Evolutionary conservation across 176 grass and related monocot species (phyloP), one percentile per base, ranked within the genome.

Genomic region (Melocanna baccifera): DNA sequence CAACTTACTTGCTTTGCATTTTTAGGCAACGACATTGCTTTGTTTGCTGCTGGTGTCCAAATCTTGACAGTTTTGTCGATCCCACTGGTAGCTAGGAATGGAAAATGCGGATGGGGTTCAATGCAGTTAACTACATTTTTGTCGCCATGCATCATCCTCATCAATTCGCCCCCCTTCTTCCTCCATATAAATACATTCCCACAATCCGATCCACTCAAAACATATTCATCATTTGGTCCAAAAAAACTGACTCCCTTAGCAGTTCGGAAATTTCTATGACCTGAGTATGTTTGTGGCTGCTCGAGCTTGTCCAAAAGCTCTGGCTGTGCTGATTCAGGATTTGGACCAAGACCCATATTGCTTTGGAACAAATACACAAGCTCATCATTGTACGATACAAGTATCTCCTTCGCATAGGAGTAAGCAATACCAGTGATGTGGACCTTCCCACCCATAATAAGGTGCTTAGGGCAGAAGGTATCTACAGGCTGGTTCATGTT

Each of bases 181-280:
- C 42, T 87, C 94, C 94, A 97, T 74, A 97, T 83, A 46, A 89
- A 97, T 57, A 94, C 81, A 91, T 94, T 86, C n/a, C 90, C 95
- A 26, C 92, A 94, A 67, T 97, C 95, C 56, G 92, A 97, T 46
- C 95, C 95, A 76, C 88, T 94, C 71, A 88, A 62, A n/a, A 97
- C 87, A 72, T 97, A 97, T 77, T 97, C 95, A 86, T 90, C 84
- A 14, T 77, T 88, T 14, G 89, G 88, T 62, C 95, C 95, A 46
- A 97, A 97, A 78, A 94, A 94, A 90, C 82, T 94, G 82, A 89
- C 69, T 67, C 92, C 95, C 81, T 97, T 97, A 52, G 93, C 75
- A 18, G 90, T 97, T 79, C 82, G 82, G 71, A 71, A 92, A 87
- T 97, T 97, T 73, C 92, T 89, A 68, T 97, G 92, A 62, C 95